Base-by-base conservation (phyloP, 306 rosid genomes). In the Sphenostylis stenocarpa region DNA sequence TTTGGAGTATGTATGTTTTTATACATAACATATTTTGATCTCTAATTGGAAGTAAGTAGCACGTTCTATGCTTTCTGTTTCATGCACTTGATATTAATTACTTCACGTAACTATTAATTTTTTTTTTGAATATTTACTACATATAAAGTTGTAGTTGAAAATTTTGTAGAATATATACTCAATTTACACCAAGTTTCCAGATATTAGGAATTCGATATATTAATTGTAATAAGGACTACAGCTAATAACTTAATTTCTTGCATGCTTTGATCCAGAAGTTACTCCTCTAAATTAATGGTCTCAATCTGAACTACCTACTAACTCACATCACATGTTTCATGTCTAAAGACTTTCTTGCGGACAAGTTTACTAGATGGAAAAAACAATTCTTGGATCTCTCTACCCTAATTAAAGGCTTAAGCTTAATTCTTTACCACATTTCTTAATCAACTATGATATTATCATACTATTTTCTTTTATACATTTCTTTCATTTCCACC, bases 241-340 rank as follows among this genome's bases (percentile, higher is more conserved):
- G 49, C 52, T 19, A 38, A 20, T 38, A 20, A 38, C 19, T 65
- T 19, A 17, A n/a, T 63, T 63, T 63, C 3, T 34, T 39, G 44
- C 44, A 9, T 38, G 45, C 11, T 31, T 8, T n/a, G 68, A 14
- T 31, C 20, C 41, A 17, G 48, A 63, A n/a, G 68, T 62, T 34
- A 11, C 12, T 31, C 44, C 19, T 68, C 20, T 49, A 34, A 56
- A n/a, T n/a, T n/a, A n/a, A 56, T 56, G 63, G 8, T 20, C 34
- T 56, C 3, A 56, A 24, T 57, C 38, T 57, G 2, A 10, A 10
- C 61, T 3, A 4, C n/a, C 10, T 24, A 34, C 45, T 33, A 19
- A 7, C 19, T 39, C 19, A 0, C 7, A 36, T 13, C 76, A 73
- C 78, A 58, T 73, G 58, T 43, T 58, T 58, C 78, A 74, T 44